Conservation (phyloP, 495 filamentous ascomycete species). For the Immersiella caudata region DNA sequence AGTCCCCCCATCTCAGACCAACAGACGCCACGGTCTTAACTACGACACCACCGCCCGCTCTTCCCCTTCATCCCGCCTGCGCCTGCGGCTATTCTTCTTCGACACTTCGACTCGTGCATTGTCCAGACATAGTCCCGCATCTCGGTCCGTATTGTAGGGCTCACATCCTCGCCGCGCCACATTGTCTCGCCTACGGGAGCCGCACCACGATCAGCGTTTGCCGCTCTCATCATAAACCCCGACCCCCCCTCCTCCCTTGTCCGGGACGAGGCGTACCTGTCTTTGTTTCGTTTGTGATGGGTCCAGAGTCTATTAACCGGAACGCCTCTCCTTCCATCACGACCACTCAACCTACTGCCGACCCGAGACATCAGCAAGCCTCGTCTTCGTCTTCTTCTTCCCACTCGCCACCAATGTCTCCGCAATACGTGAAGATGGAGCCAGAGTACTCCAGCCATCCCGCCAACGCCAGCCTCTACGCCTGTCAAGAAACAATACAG, state of each 20-base stretch:
- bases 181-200: slow-evolving; percentile 4
- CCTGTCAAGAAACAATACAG: not conserved
- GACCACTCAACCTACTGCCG: not conserved
- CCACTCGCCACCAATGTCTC: not conserved
- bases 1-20: slow-evolving; percentile 12
- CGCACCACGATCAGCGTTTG: not conserved
- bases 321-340: not conserved
- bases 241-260: not conserved
- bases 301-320: not conserved
- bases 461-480: slow-evolving; percentile 8
- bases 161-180: not conserved
- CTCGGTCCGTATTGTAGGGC: not conserved
- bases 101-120: slow-evolving; percentile 9
- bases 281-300: not conserved
- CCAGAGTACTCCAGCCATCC: slow-evolving; percentile 7
- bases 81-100: not conserved
- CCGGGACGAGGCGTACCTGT: not conserved
- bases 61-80: slow-evolving; percentile 17
- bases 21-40: slow-evolving; percentile 21
- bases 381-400: not conserved
- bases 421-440: slow-evolving; percentile 12
- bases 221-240: not conserved
- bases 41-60: slow-evolving; percentile 7
- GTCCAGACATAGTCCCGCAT: not conserved
- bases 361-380: slow-evolving; percentile 2